Percentiles rank a stretch among this genome's conserved stretches.
These are phyloP conservation scores for Marasmius tenuissimus DNA, from an alignment of 1,284 basidiomycete genomes.

Conservation along the genomic window DNA sequence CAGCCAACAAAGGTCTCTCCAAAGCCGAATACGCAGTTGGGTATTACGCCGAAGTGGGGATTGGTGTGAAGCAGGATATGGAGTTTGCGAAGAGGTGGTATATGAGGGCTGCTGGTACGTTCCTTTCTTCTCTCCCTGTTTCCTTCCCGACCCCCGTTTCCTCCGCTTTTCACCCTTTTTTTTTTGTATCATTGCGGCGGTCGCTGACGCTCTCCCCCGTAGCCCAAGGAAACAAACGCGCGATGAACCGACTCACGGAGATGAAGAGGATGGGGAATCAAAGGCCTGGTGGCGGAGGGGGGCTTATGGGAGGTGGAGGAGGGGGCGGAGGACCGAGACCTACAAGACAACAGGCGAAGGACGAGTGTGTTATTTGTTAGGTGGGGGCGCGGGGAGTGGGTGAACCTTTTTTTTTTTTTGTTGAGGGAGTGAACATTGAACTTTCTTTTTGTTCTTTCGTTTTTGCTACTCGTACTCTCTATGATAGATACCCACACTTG, in stretches of 20 bases:
- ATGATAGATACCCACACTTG: no score
- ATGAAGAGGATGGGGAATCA: slow-evolving; percentile 81
- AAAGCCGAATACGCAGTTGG: slow-evolving; percentile 97
- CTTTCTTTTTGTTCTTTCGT: no score
- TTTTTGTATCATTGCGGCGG: no score
- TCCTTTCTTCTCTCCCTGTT: no score
- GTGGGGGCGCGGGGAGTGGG: not conserved
- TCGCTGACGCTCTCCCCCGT: not conserved
- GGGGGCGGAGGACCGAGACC: slow-evolving; percentile 68
- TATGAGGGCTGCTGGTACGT: no score
- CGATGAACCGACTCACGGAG: slow-evolving; percentile 94
- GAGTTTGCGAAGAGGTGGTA: slow-evolving; percentile 92
- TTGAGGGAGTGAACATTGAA: no score
- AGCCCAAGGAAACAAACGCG: slow-evolving; percentile 94
- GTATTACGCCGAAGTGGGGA: slow-evolving; percentile 97
- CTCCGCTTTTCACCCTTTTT: no score
- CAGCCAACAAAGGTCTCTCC: slow-evolving; percentile 89
- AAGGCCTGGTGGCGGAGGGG: slow-evolving; percentile 34
- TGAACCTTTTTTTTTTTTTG: not conserved
- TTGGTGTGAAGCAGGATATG: slow-evolving; percentile 93
- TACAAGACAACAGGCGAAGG: slow-evolving; percentile 88
- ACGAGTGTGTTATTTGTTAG: slow-evolving; percentile 85
- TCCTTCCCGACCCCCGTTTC: no score
- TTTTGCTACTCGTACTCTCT: no score
- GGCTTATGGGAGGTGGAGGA: not conserved